Evolutionary conservation across 352 stramenopile genomes (phyloP), one percentile per base, ranked within the genome.

Genomic region (Phytopythium litorale): DNA sequence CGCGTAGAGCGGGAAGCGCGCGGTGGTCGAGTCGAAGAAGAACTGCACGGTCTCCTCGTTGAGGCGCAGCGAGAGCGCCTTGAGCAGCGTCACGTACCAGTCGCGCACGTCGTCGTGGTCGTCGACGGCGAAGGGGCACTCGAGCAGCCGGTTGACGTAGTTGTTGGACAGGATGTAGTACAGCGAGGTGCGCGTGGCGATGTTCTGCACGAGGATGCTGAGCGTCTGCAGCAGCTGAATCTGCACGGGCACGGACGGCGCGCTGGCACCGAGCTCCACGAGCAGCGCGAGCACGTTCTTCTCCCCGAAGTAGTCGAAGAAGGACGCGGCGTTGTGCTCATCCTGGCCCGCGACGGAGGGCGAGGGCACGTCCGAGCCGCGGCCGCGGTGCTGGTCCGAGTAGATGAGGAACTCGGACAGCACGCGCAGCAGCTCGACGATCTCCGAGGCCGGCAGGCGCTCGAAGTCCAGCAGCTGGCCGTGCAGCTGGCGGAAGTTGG

Each of bases 231-330:
- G 83, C 40, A 98, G 73, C 73, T 98, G 90, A 12, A 97, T 84
- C 73, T 98, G 96, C 65, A 94, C 82, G n/a, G 71, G 56, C 19
- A 87, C 63, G 21, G 68, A 74, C 25, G 81, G 68, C 66, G 62
- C 23, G 38, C 79, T 84, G 32, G 76, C 71, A 54, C 86, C 89
- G 23, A 96, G 54, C 48, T 97, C 80, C 11, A 99, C 78, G 13
- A 99, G 79, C 56, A 98, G 75, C 16, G 81, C 81, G 4, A 98
- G 70, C 49, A 98, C 97, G 68, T 97, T 98, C 63, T 98, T 98
- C 73, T 99, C 94, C 64, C 92, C 98, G 74, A 99, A 98, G 76
- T 98, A 99, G 65, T 98, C 92, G 71, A 98, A 98, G 58, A 98
- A 93, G 57, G 79, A 71, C 49, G 78, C 84, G 1, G 79, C 73